Percentiles rank a stretch among this genome's conserved stretches.
Evolutionary conservation across 2,329 filamentous ascomycete genomes (phyloP).

Genomic region (Aspergillus sp.): DNA sequence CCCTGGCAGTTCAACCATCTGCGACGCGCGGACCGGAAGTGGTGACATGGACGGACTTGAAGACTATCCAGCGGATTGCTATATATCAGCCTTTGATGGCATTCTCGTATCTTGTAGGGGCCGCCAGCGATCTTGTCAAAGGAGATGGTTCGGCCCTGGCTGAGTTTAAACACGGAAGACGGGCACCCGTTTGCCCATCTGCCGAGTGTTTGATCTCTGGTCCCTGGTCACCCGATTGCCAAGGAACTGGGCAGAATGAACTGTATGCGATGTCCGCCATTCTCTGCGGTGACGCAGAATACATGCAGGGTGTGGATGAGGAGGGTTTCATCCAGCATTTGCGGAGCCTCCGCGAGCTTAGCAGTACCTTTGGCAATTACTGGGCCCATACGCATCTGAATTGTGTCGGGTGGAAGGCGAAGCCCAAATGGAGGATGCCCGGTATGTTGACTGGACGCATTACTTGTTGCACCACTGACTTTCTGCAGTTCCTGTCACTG

Average conservation of each 20-base stretch:
- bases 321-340: constrained; percentile 24
- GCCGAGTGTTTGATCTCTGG: constrained; percentile 28
- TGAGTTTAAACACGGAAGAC: constrained; percentile 29
- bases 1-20: constrained; percentile 32
- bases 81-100: constrained; percentile 33
- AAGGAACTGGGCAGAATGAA: constrained; percentile 24
- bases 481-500: constrained; percentile 26
- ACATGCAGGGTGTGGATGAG: constrained; percentile 19
- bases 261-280: constrained; percentile 31
- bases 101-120: constrained; percentile 28
- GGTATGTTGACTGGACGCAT: constrained; percentile 19
- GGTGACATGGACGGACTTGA: constrained; percentile 37
- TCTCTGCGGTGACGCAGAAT: constrained; percentile 32
- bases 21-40: constrained; percentile 32
- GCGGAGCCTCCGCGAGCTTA: constrained; percentile 24
- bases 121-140: constrained; percentile 23
- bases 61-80: constrained; percentile 27
- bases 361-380: constrained; percentile 32
- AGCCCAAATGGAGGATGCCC: constrained; percentile 35
- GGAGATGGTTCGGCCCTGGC: constrained; percentile 30
- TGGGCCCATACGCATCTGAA: constrained; percentile 39
- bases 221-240: constrained; percentile 32
- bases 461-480: background rate
- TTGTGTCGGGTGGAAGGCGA: constrained; percentile 39
- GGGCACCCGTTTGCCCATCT: constrained; percentile 27